Base-by-base conservation (phyloP, 768 basidiomycete genomes). In the Trametopsis cervina region DNA sequence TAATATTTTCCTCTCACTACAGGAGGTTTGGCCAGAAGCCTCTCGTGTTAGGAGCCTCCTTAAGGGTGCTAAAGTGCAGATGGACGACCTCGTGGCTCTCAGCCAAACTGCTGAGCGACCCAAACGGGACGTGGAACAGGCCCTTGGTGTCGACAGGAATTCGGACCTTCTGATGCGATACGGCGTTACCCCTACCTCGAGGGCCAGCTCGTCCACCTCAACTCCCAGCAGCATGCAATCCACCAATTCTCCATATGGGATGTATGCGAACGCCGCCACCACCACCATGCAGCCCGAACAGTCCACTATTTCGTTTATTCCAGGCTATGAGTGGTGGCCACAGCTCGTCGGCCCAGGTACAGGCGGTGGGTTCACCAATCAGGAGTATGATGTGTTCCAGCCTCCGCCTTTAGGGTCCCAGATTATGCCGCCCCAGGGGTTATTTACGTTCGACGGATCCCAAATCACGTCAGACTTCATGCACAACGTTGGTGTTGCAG, bases 21-120 rank as follows among this genome's bases (percentile, higher is more conserved):
- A 85, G 85, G 64, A 70, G 46, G 73, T 81, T 23, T 88, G 85
- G 85, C 83, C 85, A 2, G 83, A 78, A 57, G 83, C 84, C 18
- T 68, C 72, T 15, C 76, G 83, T 27, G 77, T 80, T 38, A 79
- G 76, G 67, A 80, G 83, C 37, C 66, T 88, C 23, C 65, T 88
- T 43, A 77, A 81, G 59, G 83, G 84, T 9, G 82, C 77, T 29
- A 77, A 80, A 57, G 68, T 84, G 25, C 75, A 76, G 23, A 66
- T 76, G 11, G 69, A 76, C 48, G 50, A 58, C 6, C 40, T 56
- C 6, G 18, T 50, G 4, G 35, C 49, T 10, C 42, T 25, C 11
- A 40, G 18, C 27, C 44, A 24, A 27, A 36, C 42, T n/a, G 26
- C 50, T 3, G 29, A 33, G 15, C 43, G 60, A 18, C 47, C 29